Base-by-base conservation (phyloP, 148 eudicot genomes). In the Gaultheria prostrata region DNA sequence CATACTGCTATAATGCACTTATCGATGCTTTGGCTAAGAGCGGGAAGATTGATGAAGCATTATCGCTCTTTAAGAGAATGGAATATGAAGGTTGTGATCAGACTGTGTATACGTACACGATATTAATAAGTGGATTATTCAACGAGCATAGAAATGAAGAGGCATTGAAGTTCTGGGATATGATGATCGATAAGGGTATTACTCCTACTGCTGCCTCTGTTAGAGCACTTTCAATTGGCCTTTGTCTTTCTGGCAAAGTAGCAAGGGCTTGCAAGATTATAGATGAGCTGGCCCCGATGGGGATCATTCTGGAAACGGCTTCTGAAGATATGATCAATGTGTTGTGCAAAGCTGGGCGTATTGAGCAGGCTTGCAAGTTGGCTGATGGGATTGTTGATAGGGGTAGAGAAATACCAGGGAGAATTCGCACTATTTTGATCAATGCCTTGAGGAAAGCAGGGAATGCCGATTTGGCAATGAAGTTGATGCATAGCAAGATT, bases 281-380 rank as follows among this genome's bases (percentile, higher is more conserved):
- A 87, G 99, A 97, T 84, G 98, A 97, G 65, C 84, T 97, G 53
- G 99, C 99, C 17, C 98, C 99, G 7, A 92, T 94, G 97, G 99
- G 99, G 78, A 87, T 97, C 76, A 90, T 94, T 72, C 90, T 93
- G 6, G 99, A 97, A 70, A 90, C 92, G 35, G 98, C 99, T 71
- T 93, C 89, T 76, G 98, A 94, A 86, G 94, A 94, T 87, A 97
- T 97, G 99, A 91, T 97, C 12, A 89, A 91, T 78, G 97, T 92
- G 1, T 83, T 97, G 85, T 93, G 97, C 82, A 93, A 93, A 90
- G 94, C 93, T 32, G 97, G 95, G 26, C 95, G 98, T 17, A 73
- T 94, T 80, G 90, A 88, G 80, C 93, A 97, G 88, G 99, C 99
- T 80, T 97, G 99, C 82, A 94, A 93, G 81, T 87, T 97, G 91